Evolutionary conservation across 1,284 basidiomycete species (phyloP).

Genomic region (Pseudozyma tsukubaensis): DNA sequence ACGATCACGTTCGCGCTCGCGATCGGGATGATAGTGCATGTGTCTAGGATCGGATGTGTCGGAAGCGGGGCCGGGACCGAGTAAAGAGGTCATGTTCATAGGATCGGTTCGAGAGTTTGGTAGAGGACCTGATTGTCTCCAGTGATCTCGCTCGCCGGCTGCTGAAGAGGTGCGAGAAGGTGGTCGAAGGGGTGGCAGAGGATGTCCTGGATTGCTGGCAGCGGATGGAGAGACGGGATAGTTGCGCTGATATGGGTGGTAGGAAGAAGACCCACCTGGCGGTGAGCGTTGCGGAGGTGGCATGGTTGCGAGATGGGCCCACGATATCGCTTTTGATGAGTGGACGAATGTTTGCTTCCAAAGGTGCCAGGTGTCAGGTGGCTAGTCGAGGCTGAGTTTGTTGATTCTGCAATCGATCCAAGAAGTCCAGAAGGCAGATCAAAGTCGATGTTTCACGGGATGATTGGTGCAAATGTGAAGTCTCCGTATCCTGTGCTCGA

Average conservation of each 20-base stretch:
- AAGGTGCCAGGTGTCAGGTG: too few species aligned
- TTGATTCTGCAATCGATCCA: too few species aligned
- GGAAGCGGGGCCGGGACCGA: constrained; percentile 34
- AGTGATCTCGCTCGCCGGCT: constrained; percentile 39
- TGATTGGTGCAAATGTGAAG: too few species aligned
- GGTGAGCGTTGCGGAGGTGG: constrained; percentile 39
- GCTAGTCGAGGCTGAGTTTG: too few species aligned
- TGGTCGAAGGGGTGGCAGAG: constrained; percentile 37
- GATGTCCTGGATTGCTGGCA: constrained; percentile 7
- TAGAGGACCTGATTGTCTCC: constrained; percentile 23
- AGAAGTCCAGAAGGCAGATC: too few species aligned
- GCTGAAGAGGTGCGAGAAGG: constrained; percentile 33
- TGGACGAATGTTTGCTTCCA: neutral
- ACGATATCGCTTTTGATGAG: neutral
- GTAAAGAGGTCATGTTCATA: constrained; percentile 61
- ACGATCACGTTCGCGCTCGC: constrained; percentile 31
- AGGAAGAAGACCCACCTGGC: constrained; percentile 27
- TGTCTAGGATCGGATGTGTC: constrained; percentile 23
- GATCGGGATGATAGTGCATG: constrained; percentile 40
- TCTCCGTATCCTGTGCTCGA: too few species aligned
- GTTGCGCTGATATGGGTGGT: constrained; percentile 22
- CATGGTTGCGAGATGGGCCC: constrained; percentile 4
- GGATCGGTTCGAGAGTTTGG: constrained; percentile 41
- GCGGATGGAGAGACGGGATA: constrained; percentile 34
- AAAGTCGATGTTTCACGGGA: too few species aligned